Base-by-base conservation (phyloP, 768 basidiomycete species). In the Calocera viscosa region DNA sequence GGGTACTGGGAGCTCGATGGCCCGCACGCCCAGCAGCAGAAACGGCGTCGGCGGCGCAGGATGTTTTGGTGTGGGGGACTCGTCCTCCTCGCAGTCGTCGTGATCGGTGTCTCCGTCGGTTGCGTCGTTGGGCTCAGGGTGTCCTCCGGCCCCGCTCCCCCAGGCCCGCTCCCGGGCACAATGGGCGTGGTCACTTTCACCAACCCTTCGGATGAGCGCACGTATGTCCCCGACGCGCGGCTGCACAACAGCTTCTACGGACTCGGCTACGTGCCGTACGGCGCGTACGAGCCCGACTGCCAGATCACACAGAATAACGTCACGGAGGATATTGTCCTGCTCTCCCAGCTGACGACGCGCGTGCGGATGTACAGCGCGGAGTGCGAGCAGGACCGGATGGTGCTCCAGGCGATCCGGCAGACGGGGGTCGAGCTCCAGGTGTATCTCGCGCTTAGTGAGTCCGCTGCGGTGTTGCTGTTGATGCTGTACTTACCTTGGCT, bases 211-310 rank as follows among this genome's bases (percentile, higher is more conserved):
- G 30, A 60, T 32, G 14, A 11, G 5, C 14, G 53, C 26, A 60
- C 53, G 26, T 60, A 60, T 26, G 30, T 60, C 7, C 53, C 19
- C 26, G 53, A 60, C 53, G 30, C 5, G 14, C 7, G 7, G 14
- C 30, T 60, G 22, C 24, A 60, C 5, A 60, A 60, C 53, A 28
- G 26, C 14, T 60, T 60, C 53, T 64, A 39, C 34, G 64, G 64
- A 24, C n/a, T 67, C 32, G 66, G 34, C 38, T 67, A 67, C 35
- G 49, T 63, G 14, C 66, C 66, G 40, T 17, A 16, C 12, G 66
- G 66, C 12, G 66, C 66, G 12, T 63, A 63, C 11, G 63, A 39
- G 66, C 66, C 66, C 12, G 60, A 67, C 33, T 67, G 66, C 60
- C 63, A 47, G 30, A 47, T 63, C 14, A 64, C 60, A 19, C 60